These are phyloP conservation scores for Dalechampia spathulata DNA, from an alignment of 441 rosid genomes.

Conservation along the genomic window DNA sequence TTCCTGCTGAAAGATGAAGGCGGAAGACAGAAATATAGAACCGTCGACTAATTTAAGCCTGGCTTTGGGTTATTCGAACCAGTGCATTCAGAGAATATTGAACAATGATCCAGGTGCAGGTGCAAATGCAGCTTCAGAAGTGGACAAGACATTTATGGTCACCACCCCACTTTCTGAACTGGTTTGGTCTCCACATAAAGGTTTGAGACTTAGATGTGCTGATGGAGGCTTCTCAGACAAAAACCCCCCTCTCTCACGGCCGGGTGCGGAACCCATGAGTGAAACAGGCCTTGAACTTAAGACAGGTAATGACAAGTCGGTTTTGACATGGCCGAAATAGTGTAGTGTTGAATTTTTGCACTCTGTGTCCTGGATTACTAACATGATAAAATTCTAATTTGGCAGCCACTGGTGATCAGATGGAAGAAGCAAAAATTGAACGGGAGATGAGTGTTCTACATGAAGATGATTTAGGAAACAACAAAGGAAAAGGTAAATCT, in stretches of 20 bases:
- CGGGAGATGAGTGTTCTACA: constrained; percentile 14
- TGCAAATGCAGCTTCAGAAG: constrained; percentile 72
- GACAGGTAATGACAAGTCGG: constrained; percentile 26
- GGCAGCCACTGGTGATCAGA: constrained; percentile 25
- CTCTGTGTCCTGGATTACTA: not conserved
- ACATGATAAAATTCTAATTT: not conserved
- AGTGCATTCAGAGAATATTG: constrained; percentile 23
- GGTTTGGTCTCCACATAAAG: constrained; percentile 91
- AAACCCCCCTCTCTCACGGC: constrained; percentile 30
- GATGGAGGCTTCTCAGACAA: constrained; percentile 44
- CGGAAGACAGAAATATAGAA: constrained; percentile 38
- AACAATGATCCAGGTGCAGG: constrained; percentile 45
- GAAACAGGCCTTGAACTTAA: constrained; percentile 21
- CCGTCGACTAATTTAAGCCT: constrained; percentile 35
- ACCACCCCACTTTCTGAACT: constrained; percentile 68
- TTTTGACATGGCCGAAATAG: constrained; percentile 4
- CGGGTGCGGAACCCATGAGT: constrained; percentile 30
- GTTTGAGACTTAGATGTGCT: constrained; percentile 65
- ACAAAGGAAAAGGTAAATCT: constrained; percentile 12
- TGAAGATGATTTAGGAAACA: constrained; percentile 14
- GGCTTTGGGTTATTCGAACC: constrained; percentile 32
- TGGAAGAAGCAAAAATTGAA: constrained; percentile 15
- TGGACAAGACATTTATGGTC: constrained; percentile 39
- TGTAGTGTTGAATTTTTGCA: not conserved
- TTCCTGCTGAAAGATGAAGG: constrained; percentile 34